Evolutionary conservation across 1,284 basidiomycete genomes (phyloP).

Genomic region (Sporisorium sorghi): DNA sequence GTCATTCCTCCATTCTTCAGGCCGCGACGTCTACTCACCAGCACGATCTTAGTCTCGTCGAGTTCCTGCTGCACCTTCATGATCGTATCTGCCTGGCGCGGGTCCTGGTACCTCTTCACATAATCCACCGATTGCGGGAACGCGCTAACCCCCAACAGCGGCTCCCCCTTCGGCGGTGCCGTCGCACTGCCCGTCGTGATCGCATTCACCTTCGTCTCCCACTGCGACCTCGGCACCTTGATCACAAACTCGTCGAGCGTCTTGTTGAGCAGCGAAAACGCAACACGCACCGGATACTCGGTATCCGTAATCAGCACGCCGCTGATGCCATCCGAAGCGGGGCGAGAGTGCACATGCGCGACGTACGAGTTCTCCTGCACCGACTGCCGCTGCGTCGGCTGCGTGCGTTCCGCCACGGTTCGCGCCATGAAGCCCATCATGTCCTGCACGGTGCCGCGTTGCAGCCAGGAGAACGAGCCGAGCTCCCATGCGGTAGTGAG

Average conservation of each 20-base stretch:
- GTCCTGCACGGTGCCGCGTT: conserved; percentile 74
- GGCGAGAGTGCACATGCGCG: conserved; percentile 83
- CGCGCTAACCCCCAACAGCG: conserved; percentile 58
- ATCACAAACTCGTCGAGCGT: conserved; percentile 90
- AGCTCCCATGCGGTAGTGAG: conserved; percentile 85
- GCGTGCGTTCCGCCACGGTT: conserved; percentile 91
- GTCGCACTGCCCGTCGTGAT: conserved; percentile 60
- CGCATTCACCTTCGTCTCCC: conserved; percentile 71
- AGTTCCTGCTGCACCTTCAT: conserved; percentile 98
- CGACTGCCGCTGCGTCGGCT: conserved; percentile 78
- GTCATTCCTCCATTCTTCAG: background rate
- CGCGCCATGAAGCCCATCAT: conserved; percentile 69
- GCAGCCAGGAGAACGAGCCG: conserved; percentile 93
- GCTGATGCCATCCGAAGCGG: conserved; percentile 70
- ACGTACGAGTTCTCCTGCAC: conserved; percentile 95
- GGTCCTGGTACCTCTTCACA: conserved; percentile 95
- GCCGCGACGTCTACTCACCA: conserved; percentile 22
- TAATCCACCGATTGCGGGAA: conserved; percentile 78
- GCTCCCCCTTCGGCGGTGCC: conserved; percentile 63
- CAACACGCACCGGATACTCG: conserved; percentile 95
- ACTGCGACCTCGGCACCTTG: conserved; percentile 77
- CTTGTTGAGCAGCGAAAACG: conserved; percentile 94
- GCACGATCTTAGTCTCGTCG: conserved; percentile 98
- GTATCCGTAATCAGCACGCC: conserved; percentile 93
- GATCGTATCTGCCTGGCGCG: conserved; percentile 95